Conservation (phyloP, 2,329 filamentous ascomycete genomes). For the Trichoderma breve region DNA sequence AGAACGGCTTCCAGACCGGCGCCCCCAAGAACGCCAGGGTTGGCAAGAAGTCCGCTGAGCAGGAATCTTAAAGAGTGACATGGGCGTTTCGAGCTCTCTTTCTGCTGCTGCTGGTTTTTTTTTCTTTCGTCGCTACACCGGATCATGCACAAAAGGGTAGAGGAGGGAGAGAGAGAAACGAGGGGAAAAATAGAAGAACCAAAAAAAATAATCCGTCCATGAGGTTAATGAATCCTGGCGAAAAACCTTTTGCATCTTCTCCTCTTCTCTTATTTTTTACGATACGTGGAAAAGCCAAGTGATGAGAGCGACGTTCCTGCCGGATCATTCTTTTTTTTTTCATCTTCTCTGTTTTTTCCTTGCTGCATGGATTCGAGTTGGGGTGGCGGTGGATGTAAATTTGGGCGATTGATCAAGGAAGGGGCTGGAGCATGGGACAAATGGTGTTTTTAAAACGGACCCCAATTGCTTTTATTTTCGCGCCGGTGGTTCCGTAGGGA, state of each 20-base stretch:
- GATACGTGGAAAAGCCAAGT: background rate
- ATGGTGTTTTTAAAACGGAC: slow-evolving; percentile 31
- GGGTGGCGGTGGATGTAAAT: slow-evolving; percentile 18
- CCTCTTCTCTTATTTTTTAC: slow-evolving; percentile 11
- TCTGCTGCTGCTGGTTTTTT: slow-evolving; percentile 9
- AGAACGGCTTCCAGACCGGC: slow-evolving; percentile 96
- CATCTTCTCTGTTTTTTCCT: background rate
- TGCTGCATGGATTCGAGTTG: slow-evolving; percentile 11
- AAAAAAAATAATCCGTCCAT: slow-evolving; percentile 12
- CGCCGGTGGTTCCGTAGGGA: slow-evolving; percentile 33
- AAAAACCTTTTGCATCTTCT: background rate
- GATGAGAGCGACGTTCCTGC: slow-evolving; percentile 12
- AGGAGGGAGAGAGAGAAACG: slow-evolving; percentile 19
- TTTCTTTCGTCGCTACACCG: slow-evolving; percentile 19
- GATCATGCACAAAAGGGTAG: slow-evolving; percentile 23
- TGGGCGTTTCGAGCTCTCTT: slow-evolving; percentile 8
- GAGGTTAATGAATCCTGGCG: slow-evolving; percentile 20
- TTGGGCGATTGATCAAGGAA: slow-evolving; percentile 20
- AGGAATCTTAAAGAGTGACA: slow-evolving; percentile 34
- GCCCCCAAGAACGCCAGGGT: slow-evolving; percentile 74
- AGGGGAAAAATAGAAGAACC: slow-evolving; percentile 18
- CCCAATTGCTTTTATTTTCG: slow-evolving; percentile 27
- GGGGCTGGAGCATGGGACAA: slow-evolving; percentile 36
- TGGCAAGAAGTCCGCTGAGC: slow-evolving; percentile 32
- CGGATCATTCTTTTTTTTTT: slow-evolving; percentile 1